Evolutionary conservation across 345 rosid genomes (phyloP), one percentile per base, ranked within the genome.

Genomic region (Salix purpurea): DNA sequence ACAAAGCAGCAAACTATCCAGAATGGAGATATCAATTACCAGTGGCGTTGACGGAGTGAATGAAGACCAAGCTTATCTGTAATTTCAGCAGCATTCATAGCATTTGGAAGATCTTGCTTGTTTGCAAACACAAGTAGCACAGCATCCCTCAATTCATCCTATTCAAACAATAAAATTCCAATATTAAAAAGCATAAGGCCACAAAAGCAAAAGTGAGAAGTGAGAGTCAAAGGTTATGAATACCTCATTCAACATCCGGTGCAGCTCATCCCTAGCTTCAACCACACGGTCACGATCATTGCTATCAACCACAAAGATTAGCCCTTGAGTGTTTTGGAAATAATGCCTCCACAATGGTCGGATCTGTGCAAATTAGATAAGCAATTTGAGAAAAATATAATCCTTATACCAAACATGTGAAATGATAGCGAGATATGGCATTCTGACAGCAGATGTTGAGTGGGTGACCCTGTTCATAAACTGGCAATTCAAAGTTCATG

Each of bases 141-240:
- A 73, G 95, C 97, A 84, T 92, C 97, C 88, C 97, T 92, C 88
- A 92, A 81, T 78, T 92, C 97, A 67, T 92, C 97, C 97, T 91
- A 36, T 26, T 39, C 19, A 44, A 32, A 36, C 6, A 9, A 28
- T 71, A 24, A 8, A 21, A 0, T 67, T 23, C 5, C 15, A 61
- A 28, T 24, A 26, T 54, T 16, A 10, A n/a, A 30, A 32, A 24
- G 19, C 32, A 21, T 3, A 34, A 6, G 21, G 21, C 30, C 56
- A 48, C 24, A 42, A 14, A n/a, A 58, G 24, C 24, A 60, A 58
- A 23, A 21, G 19, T 6, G 18, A 32, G 36, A 24, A 67, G 0
- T 19, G n/a, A 5, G 71, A 65, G 23, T 30, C 1, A 28, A 72
- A 62, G 3, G 34, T 58, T 40, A 36, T n/a, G 26, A 11, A 21